These are phyloP conservation scores for Neonothopanus nambi DNA, from an alignment of 1,284 basidiomycete genomes.

Conservation along the genomic window DNA sequence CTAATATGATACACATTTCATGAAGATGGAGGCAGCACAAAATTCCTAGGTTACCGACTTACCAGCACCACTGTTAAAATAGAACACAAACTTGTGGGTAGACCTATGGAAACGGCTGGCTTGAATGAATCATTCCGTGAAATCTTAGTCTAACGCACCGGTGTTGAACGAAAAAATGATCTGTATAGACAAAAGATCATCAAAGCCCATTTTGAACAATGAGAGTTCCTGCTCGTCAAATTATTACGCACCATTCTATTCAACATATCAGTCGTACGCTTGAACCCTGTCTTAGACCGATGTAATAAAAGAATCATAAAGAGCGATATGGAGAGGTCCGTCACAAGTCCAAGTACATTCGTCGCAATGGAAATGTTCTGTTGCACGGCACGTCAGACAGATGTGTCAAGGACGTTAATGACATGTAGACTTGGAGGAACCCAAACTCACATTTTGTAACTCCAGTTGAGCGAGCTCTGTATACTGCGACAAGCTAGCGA, in stretches of 20 bases:
- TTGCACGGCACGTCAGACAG: too few relatives aligned
- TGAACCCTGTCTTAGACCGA: slow-evolving; percentile 14
- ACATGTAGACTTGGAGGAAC: not conserved
- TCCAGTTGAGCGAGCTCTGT: slow-evolving; percentile 6
- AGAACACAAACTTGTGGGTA: slow-evolving; percentile 13
- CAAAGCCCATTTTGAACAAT: not conserved
- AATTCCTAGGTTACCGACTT: not conserved
- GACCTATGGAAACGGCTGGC: too few relatives aligned
- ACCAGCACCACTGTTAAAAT: slow-evolving; percentile 15
- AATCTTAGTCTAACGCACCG: not conserved
- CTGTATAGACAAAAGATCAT: slow-evolving; percentile 1
- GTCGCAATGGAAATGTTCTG: slow-evolving; percentile 12
- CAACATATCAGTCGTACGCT: slow-evolving; percentile 14
- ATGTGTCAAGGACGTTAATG: not conserved
- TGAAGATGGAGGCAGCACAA: too few relatives aligned
- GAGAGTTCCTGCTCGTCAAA: not conserved
- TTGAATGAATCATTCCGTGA: not conserved
- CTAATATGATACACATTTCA: too few relatives aligned
- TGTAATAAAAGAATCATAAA: slow-evolving; percentile 16
- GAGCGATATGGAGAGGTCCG: slow-evolving; percentile 13
- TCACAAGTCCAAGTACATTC: slow-evolving; percentile 5
- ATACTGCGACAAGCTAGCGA: slow-evolving; percentile 6
- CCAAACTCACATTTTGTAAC: slow-evolving; percentile 1
- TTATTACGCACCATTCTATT: slow-evolving; percentile 15
- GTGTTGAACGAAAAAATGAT: slow-evolving; percentile 18